Base-by-base conservation (phyloP, 495 filamentous ascomycete genomes). In the Articulospora tetracladia region DNA sequence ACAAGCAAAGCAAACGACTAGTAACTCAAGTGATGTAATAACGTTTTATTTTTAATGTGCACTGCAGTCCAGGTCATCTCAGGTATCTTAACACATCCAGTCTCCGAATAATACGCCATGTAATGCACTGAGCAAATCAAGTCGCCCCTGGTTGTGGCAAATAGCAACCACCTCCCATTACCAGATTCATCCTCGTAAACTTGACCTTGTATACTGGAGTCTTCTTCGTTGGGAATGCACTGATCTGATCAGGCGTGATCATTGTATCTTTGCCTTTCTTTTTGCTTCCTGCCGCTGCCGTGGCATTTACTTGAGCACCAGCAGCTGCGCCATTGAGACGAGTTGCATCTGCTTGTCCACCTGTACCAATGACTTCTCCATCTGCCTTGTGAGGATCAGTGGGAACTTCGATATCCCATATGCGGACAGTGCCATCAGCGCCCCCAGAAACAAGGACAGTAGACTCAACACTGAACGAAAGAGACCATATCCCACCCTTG, bases 221-320 rank as follows among this genome's bases (percentile, higher is more conserved):
- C 77, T 94, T 96, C 83, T 98, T 98, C 19, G 94, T 97, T 0
- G 90, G 86, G 67, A 96, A 97, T 3, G 89, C 92, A 62, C 84
- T 87, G 73, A 98, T 91, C 74, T 98, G 93, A 68, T 98, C 94
- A 0, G 91, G 84, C 1, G 90, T 94, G 26, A 97, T 88, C 60
- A 90, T 87, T 4, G 92, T 87, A 60, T 97, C 93, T 73, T 97
- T 97, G 52, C 85, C 85, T 71, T 90, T 92, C 77, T 90, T 93
- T 79, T 92, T 91, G 19, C 73, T 78, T 20, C 78, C 73, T 19
- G 71, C 74, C 1, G 79, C 75, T 20, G 77, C 70, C 0, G 71
- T 69, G 0, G 71, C 75, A 61, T 12, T 34, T 2, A 50, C 24
- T 52, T 52, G 52, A 28, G 41, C 50, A 65, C 67, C 62, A 72